Base-by-base conservation (phyloP, 2,329 filamentous ascomycete genomes). In the Aspergillus vadensis region DNA sequence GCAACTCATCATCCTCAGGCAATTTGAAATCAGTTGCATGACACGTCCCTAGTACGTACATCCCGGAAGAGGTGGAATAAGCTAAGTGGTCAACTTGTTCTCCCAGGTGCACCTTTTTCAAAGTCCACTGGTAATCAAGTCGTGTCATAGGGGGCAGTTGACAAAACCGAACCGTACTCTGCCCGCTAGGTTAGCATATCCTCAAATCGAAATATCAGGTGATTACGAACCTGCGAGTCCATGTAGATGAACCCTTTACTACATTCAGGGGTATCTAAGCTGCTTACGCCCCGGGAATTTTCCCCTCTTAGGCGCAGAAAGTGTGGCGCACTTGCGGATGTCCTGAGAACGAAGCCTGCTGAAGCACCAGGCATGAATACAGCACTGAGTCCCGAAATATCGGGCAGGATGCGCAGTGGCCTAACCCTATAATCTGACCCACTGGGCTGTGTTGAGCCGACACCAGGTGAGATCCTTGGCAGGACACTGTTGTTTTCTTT, bases 231-330 rank as follows among this genome's bases (percentile, higher is more conserved):
- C 63, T 79, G 74, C 15, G 81, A 83, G 76, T 96, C 90, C 25
- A 91, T 83, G 70, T 92, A 95, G 43, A 93, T 89, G 72, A 97
- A 96, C 0, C 93, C 93, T 58, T 86, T 83, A 59, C 93, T 88
- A 70, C 91, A 95, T 5, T 88, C 60, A 2, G 62, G 38, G 2
- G 63, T 92, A 72, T 96, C 86, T 72, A 97, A 91, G 0, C 86
- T 80, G 64, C 88, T 91, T 68, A 98, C 82, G 53, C 88, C 87
- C 41, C 87, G 85, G 3, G 94, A 87, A 7, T 85, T 85, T 14
- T 83, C 80, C 0, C 90, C 89, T 62, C 88, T 86, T 1, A 97
- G 79, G 10, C 86, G 83, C n/a, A 96, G 76, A 14, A 97, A 85
- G 65, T 87, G 88, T 0, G 94, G 92, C 5, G 84, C 77, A 55